Percentiles rank a stretch among this genome's conserved stretches.
Evolutionary conservation across 805 yeast genomes (phyloP).

Genomic region (Wickerhamomyces canadensis): DNA sequence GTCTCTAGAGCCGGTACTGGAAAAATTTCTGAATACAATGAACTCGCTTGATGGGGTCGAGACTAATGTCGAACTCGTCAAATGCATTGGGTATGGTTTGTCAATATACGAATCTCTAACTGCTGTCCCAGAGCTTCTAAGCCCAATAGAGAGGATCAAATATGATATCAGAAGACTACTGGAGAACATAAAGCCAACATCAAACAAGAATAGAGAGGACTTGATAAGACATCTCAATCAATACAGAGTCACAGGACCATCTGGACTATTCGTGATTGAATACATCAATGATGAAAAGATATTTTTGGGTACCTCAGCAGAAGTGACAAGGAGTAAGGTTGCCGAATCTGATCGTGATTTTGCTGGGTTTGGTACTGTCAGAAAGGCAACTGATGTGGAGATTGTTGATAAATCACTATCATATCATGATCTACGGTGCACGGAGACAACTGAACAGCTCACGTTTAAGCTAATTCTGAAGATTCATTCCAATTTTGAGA

Average conservation of each 20-base stretch:
- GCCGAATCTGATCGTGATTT: slow-evolving; percentile 9
- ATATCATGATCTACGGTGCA: slow-evolving; percentile 6
- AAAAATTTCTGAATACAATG: slow-evolving; percentile 2
- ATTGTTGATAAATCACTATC: neutral
- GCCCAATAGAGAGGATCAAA: slow-evolving; percentile 16
- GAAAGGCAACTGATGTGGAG: slow-evolving; percentile 11
- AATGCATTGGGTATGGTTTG: slow-evolving; percentile 7
- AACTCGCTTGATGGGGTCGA: slow-evolving; percentile 3
- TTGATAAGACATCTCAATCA: slow-evolving; percentile 4
- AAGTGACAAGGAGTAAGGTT: neutral
- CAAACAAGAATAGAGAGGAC: neutral
- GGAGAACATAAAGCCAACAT: slow-evolving; percentile 4
- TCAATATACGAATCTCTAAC: slow-evolving; percentile 12
- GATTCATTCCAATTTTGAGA: slow-evolving; percentile 5
- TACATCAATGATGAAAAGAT: slow-evolving; percentile 6
- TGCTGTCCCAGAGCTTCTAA: slow-evolving; percentile 5
- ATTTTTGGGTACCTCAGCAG: neutral
- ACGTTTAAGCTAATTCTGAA: slow-evolving; percentile 5
- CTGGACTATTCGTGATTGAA: slow-evolving; percentile 17
- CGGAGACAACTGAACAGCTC: slow-evolving; percentile 11
- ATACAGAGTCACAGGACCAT: slow-evolving; percentile 5
- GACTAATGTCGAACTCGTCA: neutral
- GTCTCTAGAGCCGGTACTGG: slow-evolving; percentile 6
- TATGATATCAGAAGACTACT: slow-evolving; percentile 11
- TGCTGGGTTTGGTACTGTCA: slow-evolving; percentile 18